Evolutionary conservation across 129 eudicot genomes (phyloP).

Genomic region (Escallonia herrerae): DNA sequence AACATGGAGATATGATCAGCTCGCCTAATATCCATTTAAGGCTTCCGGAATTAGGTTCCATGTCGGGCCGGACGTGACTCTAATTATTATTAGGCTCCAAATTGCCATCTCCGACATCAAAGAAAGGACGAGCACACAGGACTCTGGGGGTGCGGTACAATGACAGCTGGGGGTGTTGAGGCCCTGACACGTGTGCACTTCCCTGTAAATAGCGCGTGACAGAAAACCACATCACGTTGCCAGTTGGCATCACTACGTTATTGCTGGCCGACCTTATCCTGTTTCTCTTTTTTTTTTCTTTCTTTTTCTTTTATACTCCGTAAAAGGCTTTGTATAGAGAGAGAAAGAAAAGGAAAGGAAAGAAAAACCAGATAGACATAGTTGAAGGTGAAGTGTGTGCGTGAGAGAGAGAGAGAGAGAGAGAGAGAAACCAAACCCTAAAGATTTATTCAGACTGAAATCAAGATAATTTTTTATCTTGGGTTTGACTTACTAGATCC

Average conservation of each 20-base stretch:
- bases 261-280: constrained; percentile 68
- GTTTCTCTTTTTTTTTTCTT: constrained; percentile 5
- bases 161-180: constrained; percentile 27
- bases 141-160: not conserved
- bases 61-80: too few relatives aligned
- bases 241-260: constrained; percentile 54
- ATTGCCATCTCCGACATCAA: not conserved
- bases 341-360: constrained; percentile 9
- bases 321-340: not conserved
- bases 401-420: constrained; percentile 1
- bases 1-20: too few relatives aligned
- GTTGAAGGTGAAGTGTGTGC: too few relatives aligned
- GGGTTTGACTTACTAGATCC: constrained; percentile 16
- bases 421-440: constrained; percentile 32
- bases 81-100: too few relatives aligned
- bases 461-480: not conserved
- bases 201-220: constrained; percentile 44
- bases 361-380: not conserved
- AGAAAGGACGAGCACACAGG: not conserved
- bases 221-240: constrained; percentile 16
- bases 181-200: constrained; percentile 27
- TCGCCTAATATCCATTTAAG: too few relatives aligned
- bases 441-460: constrained; percentile 16
- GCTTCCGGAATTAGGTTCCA: too few relatives aligned
- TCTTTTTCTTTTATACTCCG: constrained; percentile 12